Evolutionary conservation across 768 basidiomycete genomes (phyloP).

Genomic region (Pulveroboletus ravenelii): DNA sequence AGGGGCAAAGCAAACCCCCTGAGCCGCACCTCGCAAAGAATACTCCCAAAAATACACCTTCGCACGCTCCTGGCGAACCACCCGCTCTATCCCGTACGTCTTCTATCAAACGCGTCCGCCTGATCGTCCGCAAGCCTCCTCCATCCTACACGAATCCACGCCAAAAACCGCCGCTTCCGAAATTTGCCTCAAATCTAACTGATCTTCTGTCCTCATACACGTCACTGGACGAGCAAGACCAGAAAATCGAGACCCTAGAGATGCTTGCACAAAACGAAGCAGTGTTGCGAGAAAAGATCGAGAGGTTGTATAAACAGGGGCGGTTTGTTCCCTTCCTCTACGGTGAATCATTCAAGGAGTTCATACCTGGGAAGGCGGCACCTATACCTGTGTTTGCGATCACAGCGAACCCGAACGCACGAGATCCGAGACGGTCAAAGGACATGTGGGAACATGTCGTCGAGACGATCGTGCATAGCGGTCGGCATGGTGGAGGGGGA

Average conservation of each 20-base stretch:
- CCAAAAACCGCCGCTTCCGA: constrained; percentile 56
- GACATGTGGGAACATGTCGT: constrained; percentile 63
- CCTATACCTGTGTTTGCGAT: constrained; percentile 4
- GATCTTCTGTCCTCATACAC: constrained; percentile 61
- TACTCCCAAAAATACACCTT: background rate
- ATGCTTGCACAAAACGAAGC: constrained; percentile 41
- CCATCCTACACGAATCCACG: constrained; percentile 58
- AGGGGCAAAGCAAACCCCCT: constrained; percentile 10
- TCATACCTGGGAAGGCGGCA: constrained; percentile 1
- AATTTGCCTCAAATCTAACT: constrained; percentile 50
- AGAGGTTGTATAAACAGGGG: constrained; percentile 43
- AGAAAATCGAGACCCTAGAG: constrained; percentile 37
- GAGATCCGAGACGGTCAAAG: constrained; percentile 23
- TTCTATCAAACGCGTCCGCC: constrained; percentile 54
- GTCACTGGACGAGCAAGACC: constrained; percentile 46
- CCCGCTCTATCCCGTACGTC: constrained; percentile 14
- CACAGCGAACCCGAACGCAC: constrained; percentile 14
- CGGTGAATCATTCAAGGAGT: constrained; percentile 20
- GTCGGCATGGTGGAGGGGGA: constrained; percentile 12
- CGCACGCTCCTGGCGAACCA: background rate
- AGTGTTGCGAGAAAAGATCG: constrained; percentile 39
- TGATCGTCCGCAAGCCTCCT: constrained; percentile 63
- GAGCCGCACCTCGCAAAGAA: background rate
- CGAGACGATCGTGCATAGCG: constrained; percentile 36
- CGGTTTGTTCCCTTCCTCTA: constrained; percentile 40